Base-by-base conservation (phyloP, 2,329 filamentous ascomycete species). In the Leptographium wingfieldii region DNA sequence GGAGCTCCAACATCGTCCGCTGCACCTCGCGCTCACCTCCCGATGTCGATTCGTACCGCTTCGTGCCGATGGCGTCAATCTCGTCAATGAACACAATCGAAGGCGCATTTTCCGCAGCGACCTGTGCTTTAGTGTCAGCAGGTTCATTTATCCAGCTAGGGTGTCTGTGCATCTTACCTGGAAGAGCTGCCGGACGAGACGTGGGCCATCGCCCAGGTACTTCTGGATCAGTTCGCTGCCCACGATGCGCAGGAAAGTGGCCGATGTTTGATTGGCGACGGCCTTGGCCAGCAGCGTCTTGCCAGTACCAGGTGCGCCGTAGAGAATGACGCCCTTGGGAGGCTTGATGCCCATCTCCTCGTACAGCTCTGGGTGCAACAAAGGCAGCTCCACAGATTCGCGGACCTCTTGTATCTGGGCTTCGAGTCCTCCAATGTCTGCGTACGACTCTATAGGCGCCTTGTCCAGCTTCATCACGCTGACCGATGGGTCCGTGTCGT, bases 261-360 rank as follows among this genome's bases (percentile, higher is more conserved):
- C 94, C 63, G 92, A 96, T n/a, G 94, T 97, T 73, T 96, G 92
- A 72, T 99, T 97, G 66, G 94, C 94, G 56, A 99, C 94, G 11
- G 94, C 94, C 78, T 97, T 97, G 63, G 94, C 94, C 61, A 99
- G 79, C 3, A 96, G 79, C 5, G 92, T 97, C 78, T 97, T 99
- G 74, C 94, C 94, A 10, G 94, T 99, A 73, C 94, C 94, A 0
- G 94, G 94, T 5, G 90, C 91, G 76, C 94, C 94, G 72, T 99
- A 99, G 31, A 99, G 86, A 69, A 99, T 99, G 68, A 99, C 94
- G 81, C 94, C 94, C 82, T 99, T 99, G 63, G 94, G 94, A 5
- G 94, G 94, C 76, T 99, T 99, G 81, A 99, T 97, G 70, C 94
- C 94, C 94, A 99, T 99, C 78, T 99, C 94, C 74, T 99, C 94